phyloP scores from a whole-genome alignment of 176 grass and related monocot species.

The Panicum miliaceum region DNA sequence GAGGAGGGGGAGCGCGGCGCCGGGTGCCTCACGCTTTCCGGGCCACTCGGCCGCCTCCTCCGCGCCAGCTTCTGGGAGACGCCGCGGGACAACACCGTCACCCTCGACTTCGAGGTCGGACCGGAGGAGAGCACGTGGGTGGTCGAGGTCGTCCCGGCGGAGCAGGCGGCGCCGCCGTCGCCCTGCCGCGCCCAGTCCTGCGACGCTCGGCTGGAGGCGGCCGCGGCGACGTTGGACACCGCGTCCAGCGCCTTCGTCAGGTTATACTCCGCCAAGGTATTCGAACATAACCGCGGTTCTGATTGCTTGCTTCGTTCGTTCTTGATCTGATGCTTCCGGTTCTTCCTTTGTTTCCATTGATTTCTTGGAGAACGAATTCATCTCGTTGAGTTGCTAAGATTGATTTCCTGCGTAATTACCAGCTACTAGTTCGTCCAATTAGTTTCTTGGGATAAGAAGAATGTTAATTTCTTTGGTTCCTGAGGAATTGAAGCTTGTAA shows the following conservation, averaged over 20 bases:
- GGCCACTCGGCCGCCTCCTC: constrained; percentile 55
- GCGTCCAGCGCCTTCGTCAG: constrained; percentile 40
- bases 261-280: constrained; percentile 44
- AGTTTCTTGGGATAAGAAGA: not conserved
- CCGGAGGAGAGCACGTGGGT: constrained; percentile 46
- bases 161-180: not conserved
- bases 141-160: constrained; percentile 43
- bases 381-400: not conserved
- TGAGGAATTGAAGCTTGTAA: not conserved
- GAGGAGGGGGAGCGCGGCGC: constrained; percentile 7
- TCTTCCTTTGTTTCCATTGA: not conserved
- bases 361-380: not conserved
- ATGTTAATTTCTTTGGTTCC: constrained; percentile 1
- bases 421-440: not conserved
- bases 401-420: not conserved
- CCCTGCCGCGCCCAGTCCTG: constrained; percentile 40
- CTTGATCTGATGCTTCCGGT: not conserved
- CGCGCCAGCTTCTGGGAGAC: constrained; percentile 38
- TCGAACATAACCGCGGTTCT: not conserved
- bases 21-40: constrained; percentile 34
- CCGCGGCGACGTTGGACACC: constrained; percentile 1
- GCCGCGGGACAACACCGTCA: constrained; percentile 42
- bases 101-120: constrained; percentile 28
- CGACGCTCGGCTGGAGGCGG: constrained; percentile 30
- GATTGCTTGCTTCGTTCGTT: constrained; percentile 14